Evolutionary conservation across 2,329 filamentous ascomycete species (phyloP), one percentile per base, ranked within the genome.

Genomic region (Fusarium equiseti): DNA sequence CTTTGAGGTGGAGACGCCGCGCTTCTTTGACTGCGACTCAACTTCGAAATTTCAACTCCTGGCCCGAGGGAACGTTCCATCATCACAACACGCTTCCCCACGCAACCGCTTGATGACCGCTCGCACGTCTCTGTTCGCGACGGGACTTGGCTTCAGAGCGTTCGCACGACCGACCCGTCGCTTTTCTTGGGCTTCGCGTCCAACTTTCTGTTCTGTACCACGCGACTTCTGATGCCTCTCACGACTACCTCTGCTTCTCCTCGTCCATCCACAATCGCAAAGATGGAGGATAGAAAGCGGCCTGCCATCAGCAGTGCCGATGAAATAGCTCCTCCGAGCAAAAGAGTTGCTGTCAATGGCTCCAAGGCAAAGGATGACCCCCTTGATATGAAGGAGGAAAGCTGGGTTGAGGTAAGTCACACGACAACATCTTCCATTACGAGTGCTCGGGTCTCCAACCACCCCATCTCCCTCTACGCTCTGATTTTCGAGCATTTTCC

Each of bases 221-320:
- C 77, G 77, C 75, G 74, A 79, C 74, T 87, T 91, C 92, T 94
- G 88, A 97, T 97, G 93, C 91, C 91, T 91, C 89, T 92, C 88
- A 90, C 92, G 85, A 91, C 92, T 84, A 88, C 89, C 76, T 88
- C 90, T 83, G 87, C 91, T 82, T 82, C 84, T 79, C 87, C 91
- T 87, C 89, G 90, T 88, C 89, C 92, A 86, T 91, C 93, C 85
- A 90, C 90, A 88, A 87, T 93, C 84, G 86, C 90, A 86, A 97
- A 96, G 89, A 99, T 98, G 95, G 96, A 99, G 88, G 96, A 98
- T 87, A 94, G 96, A 89, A 99, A 99, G 89, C 91, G 96, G 89
- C 92, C 94, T 79, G 93, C 94, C 79, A 88, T 92, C 76, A 88
- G 89, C 82, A 92, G 91, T 79, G 85, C 89, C 77, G 93, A 96